Base-by-base conservation (phyloP, 768 basidiomycete genomes). In the Tricholoma sp. region DNA sequence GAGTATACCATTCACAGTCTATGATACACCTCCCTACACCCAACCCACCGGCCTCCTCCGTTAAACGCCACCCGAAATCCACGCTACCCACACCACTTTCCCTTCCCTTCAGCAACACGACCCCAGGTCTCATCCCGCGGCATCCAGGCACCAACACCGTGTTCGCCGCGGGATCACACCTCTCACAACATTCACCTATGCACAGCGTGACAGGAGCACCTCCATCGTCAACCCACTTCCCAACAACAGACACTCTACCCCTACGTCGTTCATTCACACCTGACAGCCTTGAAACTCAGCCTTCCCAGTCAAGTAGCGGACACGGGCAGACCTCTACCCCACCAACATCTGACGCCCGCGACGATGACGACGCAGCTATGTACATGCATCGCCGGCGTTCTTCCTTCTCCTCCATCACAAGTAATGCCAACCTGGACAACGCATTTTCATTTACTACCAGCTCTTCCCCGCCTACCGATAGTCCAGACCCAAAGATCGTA, bases 1-100 rank as follows among this genome's bases (percentile, higher is more conserved):
- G 94, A 5, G 81, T 95, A 31, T 85, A 84, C 61, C 95, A 95
- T 68, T 85, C 91, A 0, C 93, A 95, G 64, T 90, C 89, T 0
- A 82, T 83, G 66, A 85, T 89, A 27, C 80, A 84, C 57, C 66
- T 53, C 59, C 64, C 31, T 56, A 60, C 61, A 57, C 64, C 18
- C 54, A 45, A 41, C 62, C 46, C 53, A 66, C 59, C 57, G 57
- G 43, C 51, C 61, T 50, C 51, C 62, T 43, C 55, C 61, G 58
- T 31, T 55, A 24, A 37, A 57, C 56, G 58, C 63, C 29, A 47
- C 29, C 31, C n/a, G n/a, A 43, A 46, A 22, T 47, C 27, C 6
- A 31, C 18, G 29, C 31, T 43, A 16, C 46, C 24, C 31, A 45
- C 34, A 52, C 51, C 39, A 29, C 57, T 35, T 47, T 54, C 21